Evolutionary conservation across 495 filamentous ascomycete species (phyloP), one percentile per base, ranked within the genome.

Genomic region (Penicillium chermesinum): DNA sequence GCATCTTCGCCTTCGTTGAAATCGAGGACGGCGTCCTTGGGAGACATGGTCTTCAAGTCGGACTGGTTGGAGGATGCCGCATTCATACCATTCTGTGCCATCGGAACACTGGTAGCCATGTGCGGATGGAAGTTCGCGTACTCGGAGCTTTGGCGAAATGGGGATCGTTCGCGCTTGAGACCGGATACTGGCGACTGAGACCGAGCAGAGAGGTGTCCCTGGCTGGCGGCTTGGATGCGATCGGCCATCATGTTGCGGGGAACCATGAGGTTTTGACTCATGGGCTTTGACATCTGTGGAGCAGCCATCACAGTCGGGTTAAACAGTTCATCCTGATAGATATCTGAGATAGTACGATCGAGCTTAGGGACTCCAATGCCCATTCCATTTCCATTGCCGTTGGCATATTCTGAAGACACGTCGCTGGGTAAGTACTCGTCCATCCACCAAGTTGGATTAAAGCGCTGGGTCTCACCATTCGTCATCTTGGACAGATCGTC

Each of bases 1-100:
- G 78, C 69, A 44, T 86, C 84, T 0, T 84, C 85, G 7, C 76
- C 66, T 36, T 90, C 86, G 46, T 84, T 76, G 63, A 89, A 95
- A 19, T 96, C 91, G 49, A 95, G 71, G 49, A 91, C 63, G 3
- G 90, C 89, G 58, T 97, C 93, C 73, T 96, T 95, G 22, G 93
- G 93, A 12, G 93, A 98, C 43, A 98, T 96, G 4, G 94, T 96
- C 62, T 88, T 88, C 0, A 88, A 83, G 10, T 82, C 50, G 6
- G 45, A 49, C 21, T 58, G 58, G 35, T 50, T 21, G 12, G 45
- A 37, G 17, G 65, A 53, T 34, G 46, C 47, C 41, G 71, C 55
- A 18, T 52, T 63, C 58, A 72, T 52, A 1, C 49, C 62, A 42
- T 64, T 59, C 36, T 70, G 57, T 35, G 50, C 13, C 76, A 76